Percentiles rank a stretch among this genome's conserved stretches.
These are phyloP conservation scores for Alternaria dauci DNA, from an alignment of 2,329 filamentous ascomycete species.

Conservation along the genomic window DNA sequence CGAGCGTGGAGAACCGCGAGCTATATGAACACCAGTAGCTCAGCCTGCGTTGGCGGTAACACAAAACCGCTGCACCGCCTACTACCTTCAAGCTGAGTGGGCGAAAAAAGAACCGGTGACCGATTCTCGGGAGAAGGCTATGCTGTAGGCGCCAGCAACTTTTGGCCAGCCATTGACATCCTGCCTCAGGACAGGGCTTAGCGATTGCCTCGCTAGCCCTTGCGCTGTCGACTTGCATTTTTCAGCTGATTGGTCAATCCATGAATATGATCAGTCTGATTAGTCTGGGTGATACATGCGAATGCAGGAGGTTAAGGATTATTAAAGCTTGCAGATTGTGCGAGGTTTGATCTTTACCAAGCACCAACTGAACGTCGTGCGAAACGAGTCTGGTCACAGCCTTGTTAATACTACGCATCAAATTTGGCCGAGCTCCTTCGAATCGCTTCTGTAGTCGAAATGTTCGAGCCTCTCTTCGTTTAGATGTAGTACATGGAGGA, in stretches of 20 bases:
- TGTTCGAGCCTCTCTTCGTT: too few relatives aligned
- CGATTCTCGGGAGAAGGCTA: not conserved
- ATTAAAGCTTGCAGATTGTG: not conserved
- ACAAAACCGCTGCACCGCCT: not conserved
- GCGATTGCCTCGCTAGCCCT: not conserved
- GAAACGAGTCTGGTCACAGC: too few relatives aligned
- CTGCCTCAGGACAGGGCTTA: not conserved
- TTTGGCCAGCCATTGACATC: not conserved
- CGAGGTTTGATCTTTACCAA: not conserved
- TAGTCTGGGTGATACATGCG: not conserved
- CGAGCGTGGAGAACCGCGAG: not conserved
- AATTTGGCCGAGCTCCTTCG: too few relatives aligned
- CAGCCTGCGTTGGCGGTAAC: not conserved
- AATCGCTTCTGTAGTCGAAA: too few relatives aligned
- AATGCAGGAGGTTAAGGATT: accelerated
- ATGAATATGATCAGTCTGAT: not conserved
- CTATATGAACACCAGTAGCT: not conserved
- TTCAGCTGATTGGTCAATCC: not conserved
- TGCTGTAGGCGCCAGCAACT: not conserved
- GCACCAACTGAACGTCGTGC: too few relatives aligned
- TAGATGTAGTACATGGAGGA: too few relatives aligned
- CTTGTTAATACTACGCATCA: too few relatives aligned
- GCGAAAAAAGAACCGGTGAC: not conserved
- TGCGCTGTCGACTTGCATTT: not conserved
- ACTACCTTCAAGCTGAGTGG: not conserved